Conservation (phyloP, 176 grass and related monocot species). For the Triticum urartu region DNA sequence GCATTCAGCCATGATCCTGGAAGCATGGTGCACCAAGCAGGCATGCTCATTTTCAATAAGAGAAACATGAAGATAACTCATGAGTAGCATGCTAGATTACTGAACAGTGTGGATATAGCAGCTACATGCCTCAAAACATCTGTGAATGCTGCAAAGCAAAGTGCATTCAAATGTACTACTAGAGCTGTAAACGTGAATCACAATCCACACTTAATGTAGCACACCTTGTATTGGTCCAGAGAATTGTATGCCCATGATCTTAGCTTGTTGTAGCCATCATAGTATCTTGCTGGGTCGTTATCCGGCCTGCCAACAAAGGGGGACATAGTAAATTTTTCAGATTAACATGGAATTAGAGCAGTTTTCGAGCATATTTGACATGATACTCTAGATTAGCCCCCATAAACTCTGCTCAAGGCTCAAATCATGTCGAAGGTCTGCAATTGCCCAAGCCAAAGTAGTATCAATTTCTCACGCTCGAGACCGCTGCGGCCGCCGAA, state of each 20-base stretch:
- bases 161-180: constrained; percentile 2
- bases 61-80: not conserved
- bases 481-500: not conserved
- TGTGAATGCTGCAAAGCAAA: not conserved
- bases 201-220: constrained; percentile 9
- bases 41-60: not conserved
- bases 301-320: constrained; percentile 52
- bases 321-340: not conserved
- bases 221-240: constrained; percentile 96
- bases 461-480: not conserved
- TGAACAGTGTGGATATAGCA: not conserved
- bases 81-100: not conserved
- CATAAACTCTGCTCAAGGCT: not conserved
- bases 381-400: not conserved
- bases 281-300: constrained; percentile 65
- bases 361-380: not conserved
- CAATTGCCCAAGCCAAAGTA: not conserved
- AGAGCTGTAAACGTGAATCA: constrained; percentile 13
- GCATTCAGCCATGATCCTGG: not conserved
- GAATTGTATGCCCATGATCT: constrained; percentile 94
- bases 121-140: not conserved
- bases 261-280: constrained; percentile 74
- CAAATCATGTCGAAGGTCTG: not conserved
- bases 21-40: no score
- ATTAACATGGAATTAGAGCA: not conserved